Percentiles rank a stretch among this genome's conserved stretches.
These are phyloP conservation scores for Naematelia encephala DNA, from an alignment of 768 basidiomycete genomes.

Conservation along the genomic window DNA sequence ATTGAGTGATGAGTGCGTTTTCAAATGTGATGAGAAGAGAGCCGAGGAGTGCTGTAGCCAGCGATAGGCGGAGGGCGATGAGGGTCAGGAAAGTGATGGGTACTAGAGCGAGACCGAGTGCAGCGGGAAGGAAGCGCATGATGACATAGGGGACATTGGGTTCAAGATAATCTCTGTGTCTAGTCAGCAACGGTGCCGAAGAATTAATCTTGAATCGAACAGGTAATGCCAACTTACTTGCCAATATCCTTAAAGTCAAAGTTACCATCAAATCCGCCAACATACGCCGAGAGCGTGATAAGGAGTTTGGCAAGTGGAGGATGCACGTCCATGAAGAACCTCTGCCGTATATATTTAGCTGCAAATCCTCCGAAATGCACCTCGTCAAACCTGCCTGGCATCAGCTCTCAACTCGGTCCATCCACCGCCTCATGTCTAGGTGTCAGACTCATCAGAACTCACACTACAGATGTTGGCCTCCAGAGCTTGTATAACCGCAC, in stretches of 20 bases:
- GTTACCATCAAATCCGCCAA: slow-evolving; percentile 83
- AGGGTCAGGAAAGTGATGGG: slow-evolving; percentile 91
- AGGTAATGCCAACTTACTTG: slow-evolving; percentile 60
- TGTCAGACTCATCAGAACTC: slow-evolving; percentile 52
- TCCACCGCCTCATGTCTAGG: neutral
- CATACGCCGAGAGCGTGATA: slow-evolving; percentile 82
- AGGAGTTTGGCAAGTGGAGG: slow-evolving; percentile 94
- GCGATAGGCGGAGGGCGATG: slow-evolving; percentile 85
- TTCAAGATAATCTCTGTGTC: slow-evolving; percentile 61
- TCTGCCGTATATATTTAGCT: slow-evolving; percentile 82
- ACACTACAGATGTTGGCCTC: slow-evolving; percentile 89
- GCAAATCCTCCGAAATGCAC: slow-evolving; percentile 99
- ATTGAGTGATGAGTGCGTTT: slow-evolving; percentile 93
- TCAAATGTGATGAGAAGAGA: slow-evolving; percentile 92
- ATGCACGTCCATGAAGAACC: slow-evolving; percentile 76
- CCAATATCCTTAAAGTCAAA: slow-evolving; percentile 98
- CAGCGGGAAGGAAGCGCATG: slow-evolving; percentile 93
- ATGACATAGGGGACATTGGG: slow-evolving; percentile 88
- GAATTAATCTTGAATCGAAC: neutral
- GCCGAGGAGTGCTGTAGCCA: slow-evolving; percentile 85
- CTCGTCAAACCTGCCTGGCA: slow-evolving; percentile 76
- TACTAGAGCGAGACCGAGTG: slow-evolving; percentile 81
- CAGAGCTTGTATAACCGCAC: slow-evolving; percentile 85
- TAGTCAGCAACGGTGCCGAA: neutral
- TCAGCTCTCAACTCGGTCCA: slow-evolving; percentile 3